Conservation (phyloP, 768 basidiomycete species). For the Termitomyces bulborhizus region DNA sequence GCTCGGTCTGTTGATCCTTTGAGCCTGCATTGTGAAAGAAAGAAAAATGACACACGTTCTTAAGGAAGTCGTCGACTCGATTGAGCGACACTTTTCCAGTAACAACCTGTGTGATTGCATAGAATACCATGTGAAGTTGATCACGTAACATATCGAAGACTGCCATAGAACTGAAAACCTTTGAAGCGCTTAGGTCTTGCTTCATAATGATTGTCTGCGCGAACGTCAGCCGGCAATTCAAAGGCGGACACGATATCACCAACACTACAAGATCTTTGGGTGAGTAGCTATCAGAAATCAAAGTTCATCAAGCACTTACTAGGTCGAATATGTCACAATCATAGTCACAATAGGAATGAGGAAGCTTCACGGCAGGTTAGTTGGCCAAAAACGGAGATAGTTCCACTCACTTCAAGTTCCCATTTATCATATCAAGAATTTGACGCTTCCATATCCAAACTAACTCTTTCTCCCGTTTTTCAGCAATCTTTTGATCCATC, state of each 20-base stretch:
- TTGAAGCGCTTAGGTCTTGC: constrained; percentile 32
- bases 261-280: constrained; percentile 6
- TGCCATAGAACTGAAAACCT: constrained; percentile 47
- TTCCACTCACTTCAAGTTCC: constrained; percentile 32
- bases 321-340: constrained; percentile 57
- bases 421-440: constrained; percentile 41
- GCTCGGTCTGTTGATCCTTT: constrained; percentile 31
- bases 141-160: constrained; percentile 59
- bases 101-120: constrained; percentile 17
- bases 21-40: background rate
- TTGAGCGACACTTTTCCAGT: constrained; percentile 60
- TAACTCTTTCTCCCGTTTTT: constrained; percentile 59
- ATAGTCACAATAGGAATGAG: constrained; percentile 60
- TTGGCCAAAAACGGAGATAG: background rate
- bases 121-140: constrained; percentile 36
- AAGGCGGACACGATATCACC: background rate
- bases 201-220: constrained; percentile 33
- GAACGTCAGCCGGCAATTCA: constrained; percentile 1
- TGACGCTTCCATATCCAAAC: constrained; percentile 45
- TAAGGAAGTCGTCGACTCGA: constrained; percentile 38
- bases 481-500: constrained; percentile 44
- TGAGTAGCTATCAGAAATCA: background rate
- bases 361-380: constrained; percentile 28
- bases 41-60: constrained; percentile 21
- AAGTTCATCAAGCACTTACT: constrained; percentile 29